phyloP scores from a whole-genome alignment of 2,329 filamentous ascomycete species.

The Pseudocercospora fijiensis region DNA sequence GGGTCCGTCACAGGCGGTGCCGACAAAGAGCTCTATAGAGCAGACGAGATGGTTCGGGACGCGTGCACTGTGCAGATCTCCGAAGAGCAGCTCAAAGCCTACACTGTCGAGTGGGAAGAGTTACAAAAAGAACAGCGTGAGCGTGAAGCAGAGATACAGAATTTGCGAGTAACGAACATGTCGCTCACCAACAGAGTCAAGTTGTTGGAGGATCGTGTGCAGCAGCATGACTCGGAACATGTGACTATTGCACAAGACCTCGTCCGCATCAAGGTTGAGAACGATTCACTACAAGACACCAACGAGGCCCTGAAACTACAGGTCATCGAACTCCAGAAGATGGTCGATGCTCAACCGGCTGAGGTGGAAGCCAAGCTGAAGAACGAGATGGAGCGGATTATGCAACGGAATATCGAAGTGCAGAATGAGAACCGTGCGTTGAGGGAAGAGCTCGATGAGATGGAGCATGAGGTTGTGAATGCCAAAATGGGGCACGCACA shows the following conservation, averaged over 20 bases:
- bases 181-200: constrained; percentile 75
- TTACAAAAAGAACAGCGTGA: constrained; percentile 79
- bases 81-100: constrained; percentile 74
- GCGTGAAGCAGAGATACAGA: constrained; percentile 76
- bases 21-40: constrained; percentile 94
- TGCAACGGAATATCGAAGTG: constrained; percentile 88
- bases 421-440: constrained; percentile 87
- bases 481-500: constrained; percentile 95
- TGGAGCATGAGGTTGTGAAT: constrained; percentile 87
- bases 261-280: constrained; percentile 88
- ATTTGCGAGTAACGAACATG: constrained; percentile 65
- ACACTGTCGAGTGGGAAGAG: constrained; percentile 88
- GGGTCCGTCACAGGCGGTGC: constrained; percentile 83
- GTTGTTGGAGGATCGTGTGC: constrained; percentile 79
- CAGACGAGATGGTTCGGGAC: constrained; percentile 88
- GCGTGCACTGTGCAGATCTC: constrained; percentile 86
- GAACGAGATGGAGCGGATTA: constrained; percentile 83
- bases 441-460: constrained; percentile 85
- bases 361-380: constrained; percentile 78
- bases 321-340: constrained; percentile 76
- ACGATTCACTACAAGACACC: constrained; percentile 82
- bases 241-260: constrained; percentile 87
- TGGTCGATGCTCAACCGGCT: constrained; percentile 85
- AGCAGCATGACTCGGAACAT: constrained; percentile 87
- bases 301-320: constrained; percentile 86